Evolutionary conservation across 139 green algal genomes (phyloP), one percentile per base, ranked within the genome.

Genomic region (Desmodesmus armatus): DNA sequence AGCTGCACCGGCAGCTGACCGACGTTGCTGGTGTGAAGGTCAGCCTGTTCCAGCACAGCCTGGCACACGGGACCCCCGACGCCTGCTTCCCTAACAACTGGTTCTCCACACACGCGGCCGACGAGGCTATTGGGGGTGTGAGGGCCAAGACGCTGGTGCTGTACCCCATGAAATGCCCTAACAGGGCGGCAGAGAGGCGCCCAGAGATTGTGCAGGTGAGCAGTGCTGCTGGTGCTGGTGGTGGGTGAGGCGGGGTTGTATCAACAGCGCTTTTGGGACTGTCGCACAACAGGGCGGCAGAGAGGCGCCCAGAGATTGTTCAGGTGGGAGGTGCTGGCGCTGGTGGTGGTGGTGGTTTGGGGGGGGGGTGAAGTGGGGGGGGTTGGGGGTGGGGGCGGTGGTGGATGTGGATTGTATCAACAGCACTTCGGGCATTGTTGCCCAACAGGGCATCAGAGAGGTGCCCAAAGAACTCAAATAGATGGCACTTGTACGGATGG

Each of bases 21-120:
- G 92, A 98, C 58, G 90, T 95, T 66, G 76, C 85, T 40, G 90
- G 90, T 17, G 88, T 93, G 19, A 77, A 92, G 19, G 88, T 94
- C 21, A 73, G 78, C 1, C 80, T 98, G 65, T 96, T 95, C 58
- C 87, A 96, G 84, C 96, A 98, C 88, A 88, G 66, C 71, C 75
- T 93, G 53, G 33, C 74, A 25, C 96, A 98, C 85, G 94, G 94
- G 84, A 98, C 97, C 0, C 97, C 97, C 9, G 97, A 99, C 82
- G 95, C 97, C 0, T 92, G 95, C 63, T 99, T 99, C 90, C 97
- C 97, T 75, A 99, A 99, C 94, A 99, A 99, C 95, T 99, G 97
- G 96, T 98, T 95, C 78, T 63, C 37, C 41, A 84, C 78, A 41
- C 78, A 84, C 49, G 62, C 40, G 27, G 78, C 78, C 62, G 87